Conservation (phyloP, 352 stramenopile species). For the Pythium phragmitis region DNA sequence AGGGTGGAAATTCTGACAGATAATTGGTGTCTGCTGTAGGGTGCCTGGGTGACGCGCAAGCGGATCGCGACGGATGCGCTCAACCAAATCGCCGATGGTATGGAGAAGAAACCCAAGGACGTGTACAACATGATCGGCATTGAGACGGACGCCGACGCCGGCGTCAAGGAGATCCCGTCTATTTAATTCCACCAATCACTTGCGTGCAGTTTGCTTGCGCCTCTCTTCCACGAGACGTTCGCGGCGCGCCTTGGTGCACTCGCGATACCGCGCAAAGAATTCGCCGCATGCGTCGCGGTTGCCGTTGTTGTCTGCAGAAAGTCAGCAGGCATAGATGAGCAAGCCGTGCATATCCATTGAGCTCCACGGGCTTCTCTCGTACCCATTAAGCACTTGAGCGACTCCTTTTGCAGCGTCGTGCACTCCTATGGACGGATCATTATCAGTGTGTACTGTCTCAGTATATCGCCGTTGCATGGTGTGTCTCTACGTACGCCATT, state of each 20-base stretch:
- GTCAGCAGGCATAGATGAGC: neutral
- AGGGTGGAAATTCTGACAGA: no score
- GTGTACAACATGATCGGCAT: constrained; percentile 59
- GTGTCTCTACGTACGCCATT: constrained; percentile 20
- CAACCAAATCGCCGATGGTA: constrained; percentile 77
- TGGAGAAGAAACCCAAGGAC: constrained; percentile 79
- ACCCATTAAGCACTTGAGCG: constrained; percentile 68
- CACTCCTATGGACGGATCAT: constrained; percentile 41
- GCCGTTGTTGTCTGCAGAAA: constrained; percentile 43
- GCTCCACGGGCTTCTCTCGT: constrained; percentile 4
- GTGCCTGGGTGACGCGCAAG: constrained; percentile 70
- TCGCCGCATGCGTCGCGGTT: constrained; percentile 42
- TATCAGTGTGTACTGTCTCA: neutral
- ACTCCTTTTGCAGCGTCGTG: constrained; percentile 64
- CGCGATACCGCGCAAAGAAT: constrained; percentile 71
- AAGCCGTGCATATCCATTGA: neutral
- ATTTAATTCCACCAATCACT: constrained; percentile 41
- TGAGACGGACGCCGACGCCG: constrained; percentile 70
- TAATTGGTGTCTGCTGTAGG: constrained; percentile 27
- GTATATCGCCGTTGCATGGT: neutral
- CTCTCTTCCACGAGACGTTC: constrained; percentile 25
- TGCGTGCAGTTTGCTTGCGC: constrained; percentile 4
- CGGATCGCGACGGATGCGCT: constrained; percentile 76
- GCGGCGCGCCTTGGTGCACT: constrained; percentile 53
- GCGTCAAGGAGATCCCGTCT: constrained; percentile 65